Evolutionary conservation across 2,329 filamentous ascomycete genomes (phyloP).

Genomic region (Chrysosporium keratinophilum): DNA sequence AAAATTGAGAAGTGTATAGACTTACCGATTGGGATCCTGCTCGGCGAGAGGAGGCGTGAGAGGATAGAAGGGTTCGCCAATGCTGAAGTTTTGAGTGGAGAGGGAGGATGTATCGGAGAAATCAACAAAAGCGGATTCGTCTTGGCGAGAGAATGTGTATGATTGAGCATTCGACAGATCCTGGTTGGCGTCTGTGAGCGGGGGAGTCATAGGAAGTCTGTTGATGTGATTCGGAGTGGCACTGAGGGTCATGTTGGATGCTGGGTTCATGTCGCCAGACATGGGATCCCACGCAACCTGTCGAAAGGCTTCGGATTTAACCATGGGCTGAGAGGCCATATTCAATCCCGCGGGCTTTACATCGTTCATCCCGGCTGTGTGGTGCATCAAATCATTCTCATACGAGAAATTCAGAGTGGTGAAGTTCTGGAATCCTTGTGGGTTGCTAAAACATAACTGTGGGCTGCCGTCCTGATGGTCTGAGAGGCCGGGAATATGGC

Average conservation of each 20-base stretch:
- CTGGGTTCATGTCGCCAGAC: not conserved
- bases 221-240: slow-evolving; percentile 17
- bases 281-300: slow-evolving; percentile 17
- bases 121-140: slow-evolving; percentile 32
- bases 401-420: slow-evolving; percentile 33
- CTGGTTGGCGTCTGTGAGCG: slow-evolving; percentile 35
- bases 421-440: slow-evolving; percentile 32
- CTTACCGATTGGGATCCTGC: slow-evolving; percentile 35
- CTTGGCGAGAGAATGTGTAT: slow-evolving; percentile 31
- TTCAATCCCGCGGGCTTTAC: slow-evolving; percentile 30
- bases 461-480: slow-evolving; percentile 22
- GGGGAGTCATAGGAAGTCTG: slow-evolving; percentile 34
- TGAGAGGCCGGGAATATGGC: slow-evolving; percentile 29
- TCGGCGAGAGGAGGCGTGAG: slow-evolving; percentile 31
- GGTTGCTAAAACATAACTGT: slow-evolving; percentile 29
- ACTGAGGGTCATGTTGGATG: not conserved
- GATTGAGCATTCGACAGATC: slow-evolving; percentile 32
- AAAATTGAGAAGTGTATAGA: not conserved
- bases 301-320: slow-evolving; percentile 28
- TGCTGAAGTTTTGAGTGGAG: slow-evolving; percentile 28
- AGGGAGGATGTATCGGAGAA: slow-evolving; percentile 26
- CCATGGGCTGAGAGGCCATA: slow-evolving; percentile 24
- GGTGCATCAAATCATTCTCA: slow-evolving; percentile 32
- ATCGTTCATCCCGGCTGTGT: slow-evolving; percentile 24
- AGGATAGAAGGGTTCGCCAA: slow-evolving; percentile 33